phyloP scores from a whole-genome alignment of 169 alveolate genomes.

The Amoebophrya sp. region DNA sequence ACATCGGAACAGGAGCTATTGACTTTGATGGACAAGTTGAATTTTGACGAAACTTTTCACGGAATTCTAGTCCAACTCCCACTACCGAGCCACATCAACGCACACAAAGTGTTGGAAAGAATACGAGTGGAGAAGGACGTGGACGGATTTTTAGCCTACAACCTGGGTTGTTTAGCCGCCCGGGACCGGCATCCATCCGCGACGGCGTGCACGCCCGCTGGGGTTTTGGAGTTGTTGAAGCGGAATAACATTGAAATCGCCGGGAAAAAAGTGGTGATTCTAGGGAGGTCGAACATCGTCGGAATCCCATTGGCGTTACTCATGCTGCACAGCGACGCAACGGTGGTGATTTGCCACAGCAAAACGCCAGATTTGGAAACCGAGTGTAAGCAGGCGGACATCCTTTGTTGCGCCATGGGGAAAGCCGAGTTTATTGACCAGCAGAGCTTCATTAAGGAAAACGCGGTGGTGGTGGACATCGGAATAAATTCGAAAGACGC shows the following conservation, averaged over 20 bases:
- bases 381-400: not conserved
- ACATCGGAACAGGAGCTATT: not conserved
- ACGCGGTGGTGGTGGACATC: conserved; percentile 63
- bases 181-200: conserved; percentile 48
- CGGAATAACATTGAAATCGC: conserved; percentile 50
- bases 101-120: conserved; percentile 45
- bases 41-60: conserved; percentile 42
- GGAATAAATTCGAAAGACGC: conserved; percentile 55
- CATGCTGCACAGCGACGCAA: conserved; percentile 32
- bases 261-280: conserved; percentile 58
- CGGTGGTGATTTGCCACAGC: conserved; percentile 58
- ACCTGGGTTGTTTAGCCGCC: conserved; percentile 53
- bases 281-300: conserved; percentile 62
- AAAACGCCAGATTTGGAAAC: conserved; percentile 47
- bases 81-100: conserved; percentile 55
- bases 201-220: conserved; percentile 62
- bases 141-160: conserved; percentile 61
- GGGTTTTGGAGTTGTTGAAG: conserved; percentile 56
- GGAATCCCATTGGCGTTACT: conserved; percentile 61
- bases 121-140: conserved; percentile 60
- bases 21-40: conserved; percentile 41
- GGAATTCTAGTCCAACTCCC: conserved; percentile 63
- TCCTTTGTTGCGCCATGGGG: not conserved
- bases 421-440: not conserved
- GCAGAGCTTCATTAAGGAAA: conserved; percentile 49